These are phyloP conservation scores for Haematococcus sp. DNA, from an alignment of 139 green algal species.

Conservation along the genomic window DNA sequence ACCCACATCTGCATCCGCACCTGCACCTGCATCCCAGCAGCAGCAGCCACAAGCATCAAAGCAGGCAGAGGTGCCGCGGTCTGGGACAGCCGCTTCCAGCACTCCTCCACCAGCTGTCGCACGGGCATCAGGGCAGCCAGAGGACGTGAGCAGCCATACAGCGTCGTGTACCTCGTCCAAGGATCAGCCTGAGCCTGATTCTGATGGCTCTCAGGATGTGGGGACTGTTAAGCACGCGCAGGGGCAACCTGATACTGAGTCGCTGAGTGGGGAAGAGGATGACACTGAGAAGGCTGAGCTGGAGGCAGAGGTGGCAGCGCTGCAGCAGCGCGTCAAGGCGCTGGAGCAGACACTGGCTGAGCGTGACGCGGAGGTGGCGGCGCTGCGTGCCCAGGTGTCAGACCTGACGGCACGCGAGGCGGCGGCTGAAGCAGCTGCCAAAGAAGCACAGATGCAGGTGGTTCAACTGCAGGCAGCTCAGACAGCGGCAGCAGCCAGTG, in stretches of 20 bases:
- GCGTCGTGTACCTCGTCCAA: no score
- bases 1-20: not conserved
- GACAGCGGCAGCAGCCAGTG: conserved; percentile 10
- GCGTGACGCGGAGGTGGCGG: conserved; percentile 32
- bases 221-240: conserved; percentile 24
- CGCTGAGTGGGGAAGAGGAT: conserved; percentile 4
- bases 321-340: conserved; percentile 20
- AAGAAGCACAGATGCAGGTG: conserved; percentile 4
- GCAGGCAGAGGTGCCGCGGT: not conserved
- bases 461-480: not conserved
- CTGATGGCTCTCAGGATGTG: conserved; percentile 21
- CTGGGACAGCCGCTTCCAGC: not conserved
- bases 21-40: not conserved
- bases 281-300: not conserved
- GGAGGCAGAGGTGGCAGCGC: conserved; percentile 22
- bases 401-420: conserved; percentile 22
- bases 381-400: conserved; percentile 33
- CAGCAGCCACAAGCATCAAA: not conserved
- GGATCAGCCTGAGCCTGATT: no score
- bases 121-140: no score
- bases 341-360: conserved; percentile 39
- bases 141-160: no score
- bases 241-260: conserved; percentile 11
- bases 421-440: conserved; percentile 19
- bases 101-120: no score